A percentile compares a stretch with the other conserved stretches of the same genome.
phyloP scores from a whole-genome alignment of 108 stramenopile genomes.

The Asterionellopsis glacialis region DNA sequence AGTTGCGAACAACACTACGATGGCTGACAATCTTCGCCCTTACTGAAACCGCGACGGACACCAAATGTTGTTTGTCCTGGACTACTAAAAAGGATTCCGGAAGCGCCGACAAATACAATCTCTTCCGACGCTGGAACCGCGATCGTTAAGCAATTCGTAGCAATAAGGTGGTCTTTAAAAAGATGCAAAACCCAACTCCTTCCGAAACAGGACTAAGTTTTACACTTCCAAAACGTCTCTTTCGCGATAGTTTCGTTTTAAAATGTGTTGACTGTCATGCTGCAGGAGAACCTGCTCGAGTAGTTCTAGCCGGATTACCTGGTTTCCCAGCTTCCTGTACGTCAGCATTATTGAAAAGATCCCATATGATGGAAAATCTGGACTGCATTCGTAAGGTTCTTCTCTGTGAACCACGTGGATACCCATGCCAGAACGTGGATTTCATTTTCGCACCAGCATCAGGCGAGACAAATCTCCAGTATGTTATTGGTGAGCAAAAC shows the following conservation, averaged over 20 bases:
- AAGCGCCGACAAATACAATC: too few relatives aligned
- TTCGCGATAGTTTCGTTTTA: background rate
- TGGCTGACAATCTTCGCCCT: too few relatives aligned
- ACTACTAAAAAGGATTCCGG: too few relatives aligned
- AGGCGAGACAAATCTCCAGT: background rate
- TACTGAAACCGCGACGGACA: too few relatives aligned
- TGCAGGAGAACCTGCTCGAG: conserved; percentile 1
- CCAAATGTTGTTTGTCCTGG: too few relatives aligned
- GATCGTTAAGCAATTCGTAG: too few relatives aligned
- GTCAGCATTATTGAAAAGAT: background rate
- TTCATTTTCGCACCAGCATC: background rate
- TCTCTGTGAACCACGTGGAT: background rate
- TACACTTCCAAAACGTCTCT: too few relatives aligned
- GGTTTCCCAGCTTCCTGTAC: background rate
- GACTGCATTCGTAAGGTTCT: background rate
- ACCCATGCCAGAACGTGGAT: conserved; percentile 1
- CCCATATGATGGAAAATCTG: background rate
- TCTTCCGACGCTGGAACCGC: too few relatives aligned
- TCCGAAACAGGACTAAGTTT: too few relatives aligned
- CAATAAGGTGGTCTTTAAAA: too few relatives aligned
- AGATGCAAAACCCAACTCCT: too few relatives aligned
- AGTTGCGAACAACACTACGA: too few relatives aligned
- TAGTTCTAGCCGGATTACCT: background rate
- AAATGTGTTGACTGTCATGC: conserved; percentile 7
- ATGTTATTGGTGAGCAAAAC: conserved; percentile 2